These are phyloP conservation scores for Scleroderma bovista DNA, from an alignment of 768 basidiomycete species.

Conservation along the genomic window DNA sequence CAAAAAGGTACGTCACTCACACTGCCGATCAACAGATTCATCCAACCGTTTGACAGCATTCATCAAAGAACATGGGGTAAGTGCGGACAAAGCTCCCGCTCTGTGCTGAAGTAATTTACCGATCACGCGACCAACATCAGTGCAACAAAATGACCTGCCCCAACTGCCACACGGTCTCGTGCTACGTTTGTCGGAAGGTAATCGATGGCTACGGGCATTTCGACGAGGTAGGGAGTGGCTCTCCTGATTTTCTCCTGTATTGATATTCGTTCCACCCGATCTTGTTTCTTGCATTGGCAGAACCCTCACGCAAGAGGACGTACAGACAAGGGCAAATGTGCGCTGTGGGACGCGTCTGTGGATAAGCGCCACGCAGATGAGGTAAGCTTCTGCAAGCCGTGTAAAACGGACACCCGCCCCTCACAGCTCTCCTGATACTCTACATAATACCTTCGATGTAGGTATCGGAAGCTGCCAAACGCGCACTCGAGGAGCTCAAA, in stretches of 20 bases:
- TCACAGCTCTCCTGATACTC: neutral
- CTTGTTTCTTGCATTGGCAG: too few relatives aligned
- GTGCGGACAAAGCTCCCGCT: conserved; percentile 18
- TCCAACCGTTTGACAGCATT: conserved; percentile 46
- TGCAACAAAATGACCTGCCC: conserved; percentile 93
- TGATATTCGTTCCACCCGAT: neutral
- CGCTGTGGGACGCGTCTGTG: conserved; percentile 56
- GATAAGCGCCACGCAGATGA: conserved; percentile 64
- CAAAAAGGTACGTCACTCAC: conserved; percentile 50
- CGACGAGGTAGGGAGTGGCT: conserved; percentile 34
- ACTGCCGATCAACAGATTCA: conserved; percentile 1
- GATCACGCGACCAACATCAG: conserved; percentile 29
- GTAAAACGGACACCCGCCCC: neutral
- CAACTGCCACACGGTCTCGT: conserved; percentile 66
- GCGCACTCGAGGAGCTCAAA: conserved; percentile 59
- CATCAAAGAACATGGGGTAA: conserved; percentile 72
- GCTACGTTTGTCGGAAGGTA: conserved; percentile 76
- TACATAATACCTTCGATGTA: conserved; percentile 23
- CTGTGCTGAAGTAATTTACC: neutral
- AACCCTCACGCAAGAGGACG: conserved; percentile 10
- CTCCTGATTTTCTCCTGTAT: neutral
- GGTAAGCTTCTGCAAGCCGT: conserved; percentile 28
- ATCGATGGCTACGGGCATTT: conserved; percentile 81
- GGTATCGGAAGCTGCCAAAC: conserved; percentile 66
- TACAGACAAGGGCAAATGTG: conserved; percentile 44